Base-by-base conservation (phyloP, 208 protist species). In the Herpetomonas tarakana region DNA sequence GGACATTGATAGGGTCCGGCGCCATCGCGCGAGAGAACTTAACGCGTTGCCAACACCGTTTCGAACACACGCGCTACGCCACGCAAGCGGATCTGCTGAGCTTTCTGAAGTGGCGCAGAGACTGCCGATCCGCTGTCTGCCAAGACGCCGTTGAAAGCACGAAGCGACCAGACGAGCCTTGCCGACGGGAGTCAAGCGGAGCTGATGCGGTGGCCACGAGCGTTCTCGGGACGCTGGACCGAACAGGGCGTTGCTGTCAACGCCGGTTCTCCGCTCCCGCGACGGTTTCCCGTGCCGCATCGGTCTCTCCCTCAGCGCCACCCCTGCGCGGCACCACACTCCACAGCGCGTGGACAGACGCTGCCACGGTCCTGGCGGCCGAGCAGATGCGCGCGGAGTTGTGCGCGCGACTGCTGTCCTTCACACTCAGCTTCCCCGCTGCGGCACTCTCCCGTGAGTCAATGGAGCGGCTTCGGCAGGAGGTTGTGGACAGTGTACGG, bases 11-110 rank as follows among this genome's bases (percentile, higher is more conserved):
- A 28, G 41, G 27, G 45, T 56, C 41, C n/a, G 31, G 18, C 16
- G 25, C 19, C 16, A 45, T 58, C 16, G 62, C 62, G 2, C 28
- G 57, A 7, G 49, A 46, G 3, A 76, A 75, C 54, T 6, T 80
- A 11, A 65, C 66, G 26, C 58, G 68, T 11, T 57, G 59, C 57
- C 68, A 64, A 1, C 71, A 86, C 53, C 41, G 29, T 22, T 94
- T 94, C 66, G 84, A 90, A 3, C 63, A 91, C 51, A 52, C 73
- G 26, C 74, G 77, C 28, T 78, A 77, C 57, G 24, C 26, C 11
- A 61, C 76, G 47, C 78, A 94, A 24, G 66, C 71, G 0, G 64
- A 84, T 2, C 52, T 94, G 65, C 74, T 83, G 61, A 59, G 77
- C 4, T 71, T 74, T 53, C 44, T 89, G 1, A 61, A 58, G n/a